A percentile compares a stretch with the other conserved stretches of the same genome.
phyloP scores from a whole-genome alignment of 1,284 basidiomycete genomes.

The Ustilago bromivora region DNA sequence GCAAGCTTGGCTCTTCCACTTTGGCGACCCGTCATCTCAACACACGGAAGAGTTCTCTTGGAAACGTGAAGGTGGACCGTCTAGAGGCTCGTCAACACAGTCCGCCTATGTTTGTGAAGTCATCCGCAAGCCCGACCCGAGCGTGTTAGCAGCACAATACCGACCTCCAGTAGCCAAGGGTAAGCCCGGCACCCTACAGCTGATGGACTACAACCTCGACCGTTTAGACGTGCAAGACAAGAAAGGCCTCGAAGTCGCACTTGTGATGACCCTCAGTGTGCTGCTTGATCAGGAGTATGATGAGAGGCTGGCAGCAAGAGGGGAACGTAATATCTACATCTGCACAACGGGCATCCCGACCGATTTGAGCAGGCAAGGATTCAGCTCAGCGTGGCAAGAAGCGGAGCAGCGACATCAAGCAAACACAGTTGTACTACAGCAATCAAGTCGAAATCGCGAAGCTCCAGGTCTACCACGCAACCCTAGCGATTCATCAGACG shows the following conservation, averaged over 20 bases:
- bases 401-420: constrained; percentile 23
- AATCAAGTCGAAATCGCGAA: background rate
- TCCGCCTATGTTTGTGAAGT: constrained; percentile 72
- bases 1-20: constrained; percentile 80
- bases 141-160: constrained; percentile 83
- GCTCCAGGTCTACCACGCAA: background rate
- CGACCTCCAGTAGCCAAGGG: constrained; percentile 76
- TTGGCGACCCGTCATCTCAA: constrained; percentile 74
- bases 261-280: constrained; percentile 79
- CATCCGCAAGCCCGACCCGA: constrained; percentile 84
- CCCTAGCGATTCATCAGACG: background rate
- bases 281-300: constrained; percentile 80
- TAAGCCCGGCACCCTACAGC: constrained; percentile 78
- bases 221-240: constrained; percentile 82
- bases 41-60: constrained; percentile 38
- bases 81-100: constrained; percentile 24
- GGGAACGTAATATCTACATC: constrained; percentile 48
- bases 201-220: constrained; percentile 86
- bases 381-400: constrained; percentile 33
- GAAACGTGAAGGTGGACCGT: constrained; percentile 66
- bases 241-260: constrained; percentile 79
- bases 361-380: constrained; percentile 32
- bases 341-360: constrained; percentile 34
- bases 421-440: background rate
- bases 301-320: constrained; percentile 32